A percentile compares a stretch with the other conserved stretches of the same genome.
These are phyloP conservation scores for Aspergillus sp. DNA, from an alignment of 2,329 filamentous ascomycete genomes.

Conservation along the genomic window DNA sequence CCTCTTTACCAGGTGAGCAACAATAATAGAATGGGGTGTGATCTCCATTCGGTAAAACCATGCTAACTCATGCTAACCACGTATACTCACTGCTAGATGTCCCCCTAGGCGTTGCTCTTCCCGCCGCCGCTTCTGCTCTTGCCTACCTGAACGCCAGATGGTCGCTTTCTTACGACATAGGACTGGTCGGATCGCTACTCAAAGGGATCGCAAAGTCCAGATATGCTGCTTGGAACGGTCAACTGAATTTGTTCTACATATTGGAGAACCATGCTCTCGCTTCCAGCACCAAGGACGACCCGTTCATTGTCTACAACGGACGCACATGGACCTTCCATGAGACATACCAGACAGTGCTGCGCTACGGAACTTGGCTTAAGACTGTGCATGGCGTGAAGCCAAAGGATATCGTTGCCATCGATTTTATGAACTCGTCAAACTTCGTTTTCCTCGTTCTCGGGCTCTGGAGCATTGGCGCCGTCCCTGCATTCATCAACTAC, in stretches of 20 bases:
- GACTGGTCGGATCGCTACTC: conserved; percentile 51
- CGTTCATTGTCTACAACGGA: conserved; percentile 63
- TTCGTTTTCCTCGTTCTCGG: conserved; percentile 71
- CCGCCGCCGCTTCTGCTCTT: conserved; percentile 59
- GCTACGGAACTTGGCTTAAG: conserved; percentile 70
- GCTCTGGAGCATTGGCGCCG: conserved; percentile 75
- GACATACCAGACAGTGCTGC: conserved; percentile 62
- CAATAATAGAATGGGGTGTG: not conserved
- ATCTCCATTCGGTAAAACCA: not conserved
- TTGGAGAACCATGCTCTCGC: conserved; percentile 62
- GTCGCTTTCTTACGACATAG: conserved; percentile 59
- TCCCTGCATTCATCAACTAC: conserved; percentile 83
- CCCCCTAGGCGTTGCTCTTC: conserved; percentile 42
- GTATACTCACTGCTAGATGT: conserved; percentile 18
- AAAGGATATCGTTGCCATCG: conserved; percentile 70
- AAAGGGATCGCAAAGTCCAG: conserved; percentile 40
- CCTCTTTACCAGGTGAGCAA: not conserved
- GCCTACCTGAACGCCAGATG: conserved; percentile 72
- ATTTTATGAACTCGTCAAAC: conserved; percentile 73
- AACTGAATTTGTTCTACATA: conserved; percentile 65
- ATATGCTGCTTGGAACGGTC: conserved; percentile 51
- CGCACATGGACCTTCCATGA: conserved; percentile 67
- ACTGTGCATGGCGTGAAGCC: conserved; percentile 56
- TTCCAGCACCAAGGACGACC: conserved; percentile 43
- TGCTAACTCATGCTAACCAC: not conserved